Base-by-base conservation (phyloP, 2,329 filamentous ascomycete genomes). In the Xylaria sp. region DNA sequence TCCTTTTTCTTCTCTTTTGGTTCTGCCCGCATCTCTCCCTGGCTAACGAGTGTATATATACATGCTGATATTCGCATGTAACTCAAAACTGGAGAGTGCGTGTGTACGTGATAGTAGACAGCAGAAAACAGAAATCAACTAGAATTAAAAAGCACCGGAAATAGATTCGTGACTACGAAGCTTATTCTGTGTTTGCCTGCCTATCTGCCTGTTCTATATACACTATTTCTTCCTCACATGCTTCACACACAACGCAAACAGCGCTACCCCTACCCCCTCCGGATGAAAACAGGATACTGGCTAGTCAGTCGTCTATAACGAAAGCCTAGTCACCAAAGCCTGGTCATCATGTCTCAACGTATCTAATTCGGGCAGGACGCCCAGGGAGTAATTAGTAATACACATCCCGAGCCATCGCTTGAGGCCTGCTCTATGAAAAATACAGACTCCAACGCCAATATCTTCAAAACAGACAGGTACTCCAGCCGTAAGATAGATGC, bases 331-430 rank as follows among this genome's bases (percentile, higher is more conserved):
- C 8, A 37, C 10, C 34, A 37, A 20, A 46, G 20, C 20, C 5
- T 12, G 28, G 12, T 41, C 25, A 28, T 55, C 54, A 58, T 52
- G 51, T 62, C 62, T 61, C 56, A 18, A 44, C 41, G 51, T 20
- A 57, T 56, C 64, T 62, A 62, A 62, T 34, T 31, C 20, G 7
- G 5, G 55, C 8, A 37, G 34, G 8, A 50, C 18, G 48, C 8
- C 13, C 13, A 48, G n/a, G 15, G 44, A 25, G 34, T 55, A 34
- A 12, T 55, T 1, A 51, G 48, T 61, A 50, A 28, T 66, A 57
- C 39, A 55, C 48, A 61, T 25, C n/a, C 18, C 15, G 15, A 37
- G 48, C 37, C 15, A 31, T 18, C 23, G 34, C 31, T 37, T 37
- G 50, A 55, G 31, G 28, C 41, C 48, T 55, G 56, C 28, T 60